Evolutionary conservation across 1,139 yeast genomes (phyloP).

Genomic region (Kurtzmaniella quercitrusa): DNA sequence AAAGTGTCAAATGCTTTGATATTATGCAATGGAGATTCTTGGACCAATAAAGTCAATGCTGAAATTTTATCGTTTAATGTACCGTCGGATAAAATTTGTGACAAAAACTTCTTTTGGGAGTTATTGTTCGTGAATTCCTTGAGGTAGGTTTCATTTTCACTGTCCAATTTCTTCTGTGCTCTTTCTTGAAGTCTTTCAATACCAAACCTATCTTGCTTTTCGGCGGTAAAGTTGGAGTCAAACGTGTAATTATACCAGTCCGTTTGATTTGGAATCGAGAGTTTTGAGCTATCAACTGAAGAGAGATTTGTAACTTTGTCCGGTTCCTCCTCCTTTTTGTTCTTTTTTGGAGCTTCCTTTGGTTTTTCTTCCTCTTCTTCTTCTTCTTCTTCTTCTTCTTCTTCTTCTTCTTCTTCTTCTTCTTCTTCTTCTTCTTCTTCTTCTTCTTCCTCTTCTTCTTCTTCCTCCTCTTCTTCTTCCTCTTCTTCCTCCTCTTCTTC

Average conservation of each 20-base stretch:
- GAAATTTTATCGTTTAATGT: conserved; percentile 94
- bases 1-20: conserved; percentile 78
- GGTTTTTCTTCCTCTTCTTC: conserved; percentile 17
- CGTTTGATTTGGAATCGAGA: conserved; percentile 58
- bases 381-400: conserved; percentile 17
- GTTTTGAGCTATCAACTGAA: conserved; percentile 53
- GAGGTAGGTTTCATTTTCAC: conserved; percentile 68
- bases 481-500: conserved; percentile 26
- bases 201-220: conserved; percentile 43
- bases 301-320: conserved; percentile 50
- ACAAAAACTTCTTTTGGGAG: conserved; percentile 84
- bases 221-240: conserved; percentile 35
- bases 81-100: conserved; percentile 88
- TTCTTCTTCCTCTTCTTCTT: conserved; percentile 23
- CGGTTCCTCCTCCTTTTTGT: conserved; percentile 19
- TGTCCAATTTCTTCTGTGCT: conserved; percentile 63
- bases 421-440: conserved; percentile 25
- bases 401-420: conserved; percentile 19
- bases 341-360: conserved; percentile 15
- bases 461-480: conserved; percentile 24
- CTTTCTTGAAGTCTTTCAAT: conserved; percentile 57
- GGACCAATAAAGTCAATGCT: conserved; percentile 85
- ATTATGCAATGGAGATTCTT: conserved; percentile 93
- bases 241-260: conserved; percentile 66
- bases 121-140: conserved; percentile 77